Conservation (phyloP, 108 stramenopile genomes). For the Hondaea fermentalgiana region DNA sequence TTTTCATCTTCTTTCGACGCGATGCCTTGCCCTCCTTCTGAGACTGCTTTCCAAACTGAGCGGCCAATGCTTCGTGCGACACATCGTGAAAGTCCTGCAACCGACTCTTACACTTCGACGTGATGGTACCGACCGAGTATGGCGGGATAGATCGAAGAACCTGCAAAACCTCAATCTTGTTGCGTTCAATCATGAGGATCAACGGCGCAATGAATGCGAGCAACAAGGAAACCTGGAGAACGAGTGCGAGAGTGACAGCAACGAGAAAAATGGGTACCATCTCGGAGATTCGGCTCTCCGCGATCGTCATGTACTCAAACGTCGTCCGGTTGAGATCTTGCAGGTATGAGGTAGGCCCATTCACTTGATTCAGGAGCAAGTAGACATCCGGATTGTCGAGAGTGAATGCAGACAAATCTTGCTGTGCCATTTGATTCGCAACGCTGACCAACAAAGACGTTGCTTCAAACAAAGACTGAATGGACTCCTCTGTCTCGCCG, state of each 20-base stretch:
- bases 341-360: background rate
- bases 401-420: background rate
- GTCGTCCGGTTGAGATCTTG: background rate
- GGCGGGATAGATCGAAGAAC: background rate
- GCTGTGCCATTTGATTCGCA: background rate
- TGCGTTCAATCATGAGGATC: background rate
- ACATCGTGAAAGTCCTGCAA: background rate
- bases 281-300: background rate
- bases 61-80: background rate
- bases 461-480: background rate
- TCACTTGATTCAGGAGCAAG: background rate
- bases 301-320: background rate
- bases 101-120: background rate
- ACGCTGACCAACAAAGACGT: background rate
- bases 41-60: background rate
- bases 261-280: background rate
- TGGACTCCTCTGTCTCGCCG: background rate
- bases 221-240: background rate
- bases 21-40: background rate
- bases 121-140: background rate
- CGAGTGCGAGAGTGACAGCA: background rate
- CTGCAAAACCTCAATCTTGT: background rate
- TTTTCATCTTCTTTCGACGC: background rate
- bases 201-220: background rate
- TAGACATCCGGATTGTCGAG: background rate